Evolutionary conservation across 768 basidiomycete genomes (phyloP).

Genomic region (Leccinum broughii): DNA sequence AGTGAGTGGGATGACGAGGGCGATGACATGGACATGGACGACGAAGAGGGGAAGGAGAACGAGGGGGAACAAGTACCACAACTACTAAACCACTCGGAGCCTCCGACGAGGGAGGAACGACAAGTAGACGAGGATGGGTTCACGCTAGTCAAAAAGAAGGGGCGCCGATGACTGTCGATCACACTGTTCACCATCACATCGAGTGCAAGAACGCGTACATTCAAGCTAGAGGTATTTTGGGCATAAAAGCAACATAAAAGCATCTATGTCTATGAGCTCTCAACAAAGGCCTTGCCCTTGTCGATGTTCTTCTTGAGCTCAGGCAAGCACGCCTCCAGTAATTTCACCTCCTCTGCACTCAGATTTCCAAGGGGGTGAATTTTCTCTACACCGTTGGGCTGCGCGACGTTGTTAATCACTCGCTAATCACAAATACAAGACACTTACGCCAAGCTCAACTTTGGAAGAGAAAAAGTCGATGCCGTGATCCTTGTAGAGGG

Average conservation of each 20-base stretch:
- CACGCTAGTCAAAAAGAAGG: constrained; percentile 68
- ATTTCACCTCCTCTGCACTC: constrained; percentile 78
- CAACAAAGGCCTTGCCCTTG: constrained; percentile 84
- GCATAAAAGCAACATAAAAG: constrained; percentile 4
- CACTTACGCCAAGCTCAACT: constrained; percentile 87
- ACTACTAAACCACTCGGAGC: constrained; percentile 45
- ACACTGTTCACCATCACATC: background rate
- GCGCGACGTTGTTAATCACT: constrained; percentile 17
- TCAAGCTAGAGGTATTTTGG: constrained; percentile 26
- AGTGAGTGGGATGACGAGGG: constrained; percentile 47
- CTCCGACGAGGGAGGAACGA: constrained; percentile 48
- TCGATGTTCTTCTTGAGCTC: constrained; percentile 98
- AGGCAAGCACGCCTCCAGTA: constrained; percentile 84
- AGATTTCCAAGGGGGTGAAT: constrained; percentile 84
- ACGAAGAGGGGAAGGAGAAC: constrained; percentile 35
- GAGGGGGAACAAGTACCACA: constrained; percentile 57
- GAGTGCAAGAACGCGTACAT: constrained; percentile 3
- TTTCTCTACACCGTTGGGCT: constrained; percentile 88
- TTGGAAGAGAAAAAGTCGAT: constrained; percentile 94
- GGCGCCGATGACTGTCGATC: constrained; percentile 36
- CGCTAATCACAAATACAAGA: background rate
- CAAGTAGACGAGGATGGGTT: constrained; percentile 94
- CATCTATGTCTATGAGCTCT: constrained; percentile 33
- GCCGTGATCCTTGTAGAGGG: constrained; percentile 80
- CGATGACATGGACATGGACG: constrained; percentile 9